These are phyloP conservation scores for Aspergillus sp. DNA, from an alignment of 2,329 filamentous ascomycete species.

Conservation along the genomic window DNA sequence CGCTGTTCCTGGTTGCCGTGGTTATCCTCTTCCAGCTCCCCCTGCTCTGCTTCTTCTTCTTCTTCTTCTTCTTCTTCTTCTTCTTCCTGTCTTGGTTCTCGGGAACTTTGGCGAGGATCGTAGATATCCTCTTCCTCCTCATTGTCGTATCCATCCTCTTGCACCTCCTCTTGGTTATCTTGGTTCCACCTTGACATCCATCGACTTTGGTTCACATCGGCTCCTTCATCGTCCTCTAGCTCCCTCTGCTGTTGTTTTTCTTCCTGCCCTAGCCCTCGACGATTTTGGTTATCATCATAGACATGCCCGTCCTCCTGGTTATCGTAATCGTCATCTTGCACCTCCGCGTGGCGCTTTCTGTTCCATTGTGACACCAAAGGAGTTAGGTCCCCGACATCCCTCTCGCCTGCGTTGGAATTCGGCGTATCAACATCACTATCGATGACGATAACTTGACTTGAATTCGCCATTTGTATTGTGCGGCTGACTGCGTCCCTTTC, in stretches of 20 bases:
- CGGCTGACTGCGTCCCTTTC: slow-evolving; percentile 47
- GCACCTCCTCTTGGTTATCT: not conserved
- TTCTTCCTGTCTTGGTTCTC: not conserved
- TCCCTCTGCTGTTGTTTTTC: not conserved
- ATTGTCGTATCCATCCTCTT: not conserved
- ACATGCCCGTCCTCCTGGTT: not conserved
- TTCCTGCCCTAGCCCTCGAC: not conserved
- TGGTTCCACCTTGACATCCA: not conserved
- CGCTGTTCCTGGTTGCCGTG: not conserved
- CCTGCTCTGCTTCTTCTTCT: not conserved
- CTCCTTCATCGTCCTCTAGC: not conserved
- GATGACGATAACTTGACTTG: slow-evolving; percentile 46
- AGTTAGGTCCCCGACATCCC: not conserved
- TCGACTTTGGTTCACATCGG: not conserved
- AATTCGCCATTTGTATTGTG: slow-evolving; percentile 44
- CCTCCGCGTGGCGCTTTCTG: no score
- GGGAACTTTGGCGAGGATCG: no score
- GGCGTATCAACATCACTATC: slow-evolving; percentile 36
- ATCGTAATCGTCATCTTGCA: not conserved
- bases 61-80: not conserved
- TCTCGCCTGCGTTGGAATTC: slow-evolving; percentile 1
- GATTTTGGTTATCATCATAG: not conserved
- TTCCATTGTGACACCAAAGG: not conserved
- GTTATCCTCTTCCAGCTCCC: not conserved
- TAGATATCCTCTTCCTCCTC: no score